A percentile compares a stretch with the other conserved stretches of the same genome.
Conservation (phyloP, 495 filamentous ascomycete genomes). For the Amniculicola lignicola region DNA sequence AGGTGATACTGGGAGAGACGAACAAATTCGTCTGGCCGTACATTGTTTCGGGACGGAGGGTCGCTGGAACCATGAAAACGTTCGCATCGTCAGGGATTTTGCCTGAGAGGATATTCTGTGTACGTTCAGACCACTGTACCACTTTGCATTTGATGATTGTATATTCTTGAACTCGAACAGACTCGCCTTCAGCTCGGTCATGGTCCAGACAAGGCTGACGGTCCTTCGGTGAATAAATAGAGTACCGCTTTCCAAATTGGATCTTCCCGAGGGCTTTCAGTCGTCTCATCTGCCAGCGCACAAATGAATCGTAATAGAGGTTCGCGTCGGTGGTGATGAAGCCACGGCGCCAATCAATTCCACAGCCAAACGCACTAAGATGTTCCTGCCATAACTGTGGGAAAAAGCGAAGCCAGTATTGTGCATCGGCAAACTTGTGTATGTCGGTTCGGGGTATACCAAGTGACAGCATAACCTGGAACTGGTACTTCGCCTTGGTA, state of each 20-base stretch:
- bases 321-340: slow-evolving; percentile 97
- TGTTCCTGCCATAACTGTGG: slow-evolving; percentile 74
- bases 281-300: slow-evolving; percentile 96
- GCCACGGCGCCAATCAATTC: slow-evolving; percentile 87
- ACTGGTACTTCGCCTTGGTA: slow-evolving; percentile 85
- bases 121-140: slow-evolving; percentile 76
- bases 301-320: slow-evolving; percentile 93
- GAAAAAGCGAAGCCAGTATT: slow-evolving; percentile 84
- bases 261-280: slow-evolving; percentile 89
- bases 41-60: slow-evolving; percentile 97
- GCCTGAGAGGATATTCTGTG: slow-evolving; percentile 58
- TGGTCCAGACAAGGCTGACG: slow-evolving; percentile 98
- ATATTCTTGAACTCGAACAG: slow-evolving; percentile 89
- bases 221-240: slow-evolving; percentile 93
- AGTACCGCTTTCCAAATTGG: slow-evolving; percentile 90
- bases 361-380: slow-evolving; percentile 74
- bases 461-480: slow-evolving; percentile 83
- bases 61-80: slow-evolving; percentile 87
- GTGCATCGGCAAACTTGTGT: slow-evolving; percentile 82
- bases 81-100: slow-evolving; percentile 78
- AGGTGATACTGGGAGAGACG: slow-evolving; percentile 84
- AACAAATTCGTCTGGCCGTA: slow-evolving; percentile 97
- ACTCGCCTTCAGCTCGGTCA: slow-evolving; percentile 88
- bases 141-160: slow-evolving; percentile 86
- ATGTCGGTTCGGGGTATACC: slow-evolving; percentile 84